A percentile compares a stretch with the other conserved stretches of the same genome.
These are phyloP conservation scores for Nitzschia palea DNA, from an alignment of 108 stramenopile genomes.

Conservation along the genomic window DNA sequence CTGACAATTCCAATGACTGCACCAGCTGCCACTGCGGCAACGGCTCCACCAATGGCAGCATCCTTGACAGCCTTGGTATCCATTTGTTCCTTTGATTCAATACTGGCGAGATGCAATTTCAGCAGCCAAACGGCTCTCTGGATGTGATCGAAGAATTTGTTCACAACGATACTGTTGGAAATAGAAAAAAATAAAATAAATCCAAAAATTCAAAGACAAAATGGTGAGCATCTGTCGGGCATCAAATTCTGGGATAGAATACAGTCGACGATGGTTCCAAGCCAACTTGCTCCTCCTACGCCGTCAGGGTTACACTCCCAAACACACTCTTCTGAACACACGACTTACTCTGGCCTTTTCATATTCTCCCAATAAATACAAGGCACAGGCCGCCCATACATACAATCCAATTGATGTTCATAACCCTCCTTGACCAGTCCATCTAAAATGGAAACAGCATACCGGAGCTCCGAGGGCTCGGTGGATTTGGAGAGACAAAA, in stretches of 20 bases:
- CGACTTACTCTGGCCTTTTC: slow-evolving; percentile 57
- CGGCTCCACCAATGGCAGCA: slow-evolving; percentile 69
- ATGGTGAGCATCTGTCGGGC: too few species aligned
- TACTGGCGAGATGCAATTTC: slow-evolving; percentile 79
- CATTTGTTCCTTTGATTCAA: slow-evolving; percentile 65
- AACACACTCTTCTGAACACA: too few species aligned
- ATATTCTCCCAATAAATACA: slow-evolving; percentile 76
- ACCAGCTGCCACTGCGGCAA: slow-evolving; percentile 73
- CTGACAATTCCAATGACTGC: slow-evolving; percentile 47
- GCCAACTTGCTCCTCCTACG: too few species aligned
- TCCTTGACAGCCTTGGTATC: slow-evolving; percentile 62
- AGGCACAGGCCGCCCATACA: slow-evolving; percentile 81
- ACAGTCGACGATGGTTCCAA: too few species aligned
- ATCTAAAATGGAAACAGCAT: slow-evolving; percentile 76
- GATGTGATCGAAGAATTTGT: slow-evolving; percentile 69
- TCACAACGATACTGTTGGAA: slow-evolving; percentile 59
- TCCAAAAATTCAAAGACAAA: too few species aligned
- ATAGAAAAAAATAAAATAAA: slow-evolving; percentile 6
- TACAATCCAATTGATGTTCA: slow-evolving; percentile 81
- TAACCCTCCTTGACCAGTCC: slow-evolving; percentile 78
- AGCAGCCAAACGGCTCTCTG: slow-evolving; percentile 62
- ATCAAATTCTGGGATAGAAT: too few species aligned
- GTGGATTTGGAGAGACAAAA: slow-evolving; percentile 75
- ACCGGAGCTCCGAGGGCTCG: slow-evolving; percentile 59
- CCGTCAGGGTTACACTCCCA: too few species aligned